Conservation (phyloP, 352 stramenopile species). For the Globisporangium orthogonon region DNA sequence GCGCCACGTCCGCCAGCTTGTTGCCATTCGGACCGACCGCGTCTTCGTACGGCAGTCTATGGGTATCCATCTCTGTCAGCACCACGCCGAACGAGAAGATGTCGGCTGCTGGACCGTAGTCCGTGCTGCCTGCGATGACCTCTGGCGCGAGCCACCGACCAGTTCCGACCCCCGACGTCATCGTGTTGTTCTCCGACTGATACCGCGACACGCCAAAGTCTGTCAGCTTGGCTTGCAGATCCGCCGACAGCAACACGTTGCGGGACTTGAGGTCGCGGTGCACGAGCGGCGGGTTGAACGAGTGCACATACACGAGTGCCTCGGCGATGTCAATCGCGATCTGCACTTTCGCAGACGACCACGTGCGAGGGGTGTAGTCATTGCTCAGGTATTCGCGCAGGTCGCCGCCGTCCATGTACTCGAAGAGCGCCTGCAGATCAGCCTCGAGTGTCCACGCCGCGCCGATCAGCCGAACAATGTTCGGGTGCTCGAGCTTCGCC, state of each 20-base stretch:
- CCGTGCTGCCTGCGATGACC: constrained; percentile 1
- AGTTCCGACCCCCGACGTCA: constrained; percentile 1
- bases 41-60: constrained; percentile 1
- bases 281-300: constrained; percentile 26
- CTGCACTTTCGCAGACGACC: no score
- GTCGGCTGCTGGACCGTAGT: constrained; percentile 1
- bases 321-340: no score
- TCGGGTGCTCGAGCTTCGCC: constrained; percentile 44
- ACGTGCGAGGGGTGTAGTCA: no score
- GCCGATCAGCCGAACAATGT: constrained; percentile 59
- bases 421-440: constrained; percentile 54
- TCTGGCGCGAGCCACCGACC: constrained; percentile 1
- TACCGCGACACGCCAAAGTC: no score
- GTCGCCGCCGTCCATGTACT: constrained; percentile 62
- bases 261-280: constrained; percentile 37
- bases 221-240: no score
- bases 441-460: constrained; percentile 51
- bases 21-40: neutral
- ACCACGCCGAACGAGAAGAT: constrained; percentile 5
- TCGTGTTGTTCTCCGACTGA: no score
- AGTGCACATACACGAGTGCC: constrained; percentile 36
- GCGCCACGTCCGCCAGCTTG: neutral
- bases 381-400: no score
- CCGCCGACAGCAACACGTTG: constrained; percentile 23
- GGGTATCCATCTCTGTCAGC: constrained; percentile 2